Conservation (phyloP, 108 stramenopile genomes). For the Cyclotella kingstonii region DNA sequence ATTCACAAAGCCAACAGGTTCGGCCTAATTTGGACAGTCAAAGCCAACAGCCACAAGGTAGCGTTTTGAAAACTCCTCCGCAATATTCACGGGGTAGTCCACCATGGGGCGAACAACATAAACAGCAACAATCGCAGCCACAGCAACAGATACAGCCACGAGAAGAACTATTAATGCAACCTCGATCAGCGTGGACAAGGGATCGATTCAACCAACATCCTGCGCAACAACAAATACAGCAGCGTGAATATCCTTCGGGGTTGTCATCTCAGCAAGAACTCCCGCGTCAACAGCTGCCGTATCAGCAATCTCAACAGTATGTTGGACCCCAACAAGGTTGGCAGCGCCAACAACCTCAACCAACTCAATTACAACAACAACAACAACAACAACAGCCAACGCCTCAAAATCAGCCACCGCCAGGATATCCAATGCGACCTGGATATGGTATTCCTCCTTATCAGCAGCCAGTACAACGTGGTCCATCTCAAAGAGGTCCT, state of each 20-base stretch:
- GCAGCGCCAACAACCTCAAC: conserved; percentile 4
- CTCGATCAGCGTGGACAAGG: conserved; percentile 17
- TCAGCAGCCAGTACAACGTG: conserved; percentile 6
- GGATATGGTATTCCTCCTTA: conserved; percentile 21
- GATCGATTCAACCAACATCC: conserved; percentile 1
- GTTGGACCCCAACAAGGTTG: conserved; percentile 3
- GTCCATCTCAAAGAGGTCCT: conserved; percentile 10
- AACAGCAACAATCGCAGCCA: conserved; percentile 1
- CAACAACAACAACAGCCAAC: conserved; percentile 29
- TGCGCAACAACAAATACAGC: conserved; percentile 15
- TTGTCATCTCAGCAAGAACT: background rate
- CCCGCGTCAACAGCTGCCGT: conserved; percentile 7
- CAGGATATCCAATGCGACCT: conserved; percentile 19
- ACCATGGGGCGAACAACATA: too few species aligned
- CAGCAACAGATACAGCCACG: conserved; percentile 2
- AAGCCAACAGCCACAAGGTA: too few species aligned
- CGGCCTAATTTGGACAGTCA: too few species aligned
- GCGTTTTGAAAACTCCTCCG: too few species aligned
- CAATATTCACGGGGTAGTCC: background rate
- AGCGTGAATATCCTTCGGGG: background rate
- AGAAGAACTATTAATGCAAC: background rate
- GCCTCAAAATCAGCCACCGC: conserved; percentile 10
- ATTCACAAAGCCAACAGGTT: too few species aligned
- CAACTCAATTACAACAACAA: background rate
- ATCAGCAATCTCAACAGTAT: conserved; percentile 1